Conservation (phyloP, 257 asterid species). For the Capsicum chinense region DNA sequence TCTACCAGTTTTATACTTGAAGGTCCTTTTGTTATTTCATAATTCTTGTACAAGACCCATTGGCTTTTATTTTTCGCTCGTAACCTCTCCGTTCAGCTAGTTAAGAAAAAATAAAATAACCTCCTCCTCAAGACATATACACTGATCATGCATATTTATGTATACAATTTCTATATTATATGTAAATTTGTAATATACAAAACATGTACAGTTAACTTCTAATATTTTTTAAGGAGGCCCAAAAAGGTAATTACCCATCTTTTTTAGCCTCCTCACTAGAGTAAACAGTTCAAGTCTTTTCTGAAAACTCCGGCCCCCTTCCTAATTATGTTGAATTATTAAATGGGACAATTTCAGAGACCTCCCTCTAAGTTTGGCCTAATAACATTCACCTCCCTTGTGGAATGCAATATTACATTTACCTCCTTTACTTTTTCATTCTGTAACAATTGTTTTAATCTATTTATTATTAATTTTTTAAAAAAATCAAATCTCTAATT, state of each 20-base stretch:
- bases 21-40: neutral
- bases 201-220: neutral
- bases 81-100: neutral
- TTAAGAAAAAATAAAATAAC: neutral
- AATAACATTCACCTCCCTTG: no score
- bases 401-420: no score
- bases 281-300: neutral
- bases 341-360: no score
- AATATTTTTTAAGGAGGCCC: neutral
- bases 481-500: no score
- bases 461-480: no score
- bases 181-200: neutral
- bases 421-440: no score
- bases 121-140: conserved; percentile 13
- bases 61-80: no score
- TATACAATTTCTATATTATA: neutral
- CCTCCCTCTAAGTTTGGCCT: no score
- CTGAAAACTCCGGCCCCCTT: no score
- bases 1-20: neutral
- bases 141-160: neutral
- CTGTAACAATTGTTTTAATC: no score
- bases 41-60: neutral
- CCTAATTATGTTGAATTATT: no score
- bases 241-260: neutral
- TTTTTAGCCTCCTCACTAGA: neutral